These are phyloP conservation scores for Candida silvatica DNA, from an alignment of 805 yeast species.

Conservation along the genomic window DNA sequence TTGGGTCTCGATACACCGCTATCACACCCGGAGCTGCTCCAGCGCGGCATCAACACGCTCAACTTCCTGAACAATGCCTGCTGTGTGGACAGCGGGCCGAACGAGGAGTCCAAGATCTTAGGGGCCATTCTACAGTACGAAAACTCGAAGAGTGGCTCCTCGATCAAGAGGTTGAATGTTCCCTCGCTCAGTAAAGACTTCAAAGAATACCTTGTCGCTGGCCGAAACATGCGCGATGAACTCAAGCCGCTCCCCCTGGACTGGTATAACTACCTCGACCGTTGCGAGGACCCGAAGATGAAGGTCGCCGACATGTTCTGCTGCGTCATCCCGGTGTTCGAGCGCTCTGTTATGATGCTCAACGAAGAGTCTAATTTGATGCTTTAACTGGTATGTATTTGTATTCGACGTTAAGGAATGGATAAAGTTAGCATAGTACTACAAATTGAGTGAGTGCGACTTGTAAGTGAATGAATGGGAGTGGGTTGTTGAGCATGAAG, in stretches of 20 bases:
- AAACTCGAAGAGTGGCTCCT: slow-evolving; percentile 9
- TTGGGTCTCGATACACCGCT: not conserved
- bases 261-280: slow-evolving; percentile 9
- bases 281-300: too few species aligned
- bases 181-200: too few species aligned
- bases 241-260: slow-evolving; percentile 1
- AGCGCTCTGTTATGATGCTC: slow-evolving; percentile 12
- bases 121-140: slow-evolving; percentile 16
- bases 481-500: too few species aligned
- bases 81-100: slow-evolving; percentile 1
- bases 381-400: slow-evolving; percentile 3
- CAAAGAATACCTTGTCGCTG: too few species aligned
- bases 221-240: not conserved
- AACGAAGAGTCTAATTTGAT: slow-evolving; percentile 15
- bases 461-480: too few species aligned
- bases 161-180: not conserved
- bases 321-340: slow-evolving; percentile 9
- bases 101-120: slow-evolving; percentile 10
- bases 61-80: slow-evolving; percentile 20
- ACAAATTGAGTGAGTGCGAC: slow-evolving; percentile 3
- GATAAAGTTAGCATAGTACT: not conserved
- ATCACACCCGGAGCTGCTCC: slow-evolving; percentile 6
- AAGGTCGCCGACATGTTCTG: slow-evolving; percentile 1
- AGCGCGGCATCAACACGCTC: slow-evolving; percentile 15
- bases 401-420: too few species aligned